Conservation (phyloP, 257 asterid species). For the Mentha longifolia region DNA sequence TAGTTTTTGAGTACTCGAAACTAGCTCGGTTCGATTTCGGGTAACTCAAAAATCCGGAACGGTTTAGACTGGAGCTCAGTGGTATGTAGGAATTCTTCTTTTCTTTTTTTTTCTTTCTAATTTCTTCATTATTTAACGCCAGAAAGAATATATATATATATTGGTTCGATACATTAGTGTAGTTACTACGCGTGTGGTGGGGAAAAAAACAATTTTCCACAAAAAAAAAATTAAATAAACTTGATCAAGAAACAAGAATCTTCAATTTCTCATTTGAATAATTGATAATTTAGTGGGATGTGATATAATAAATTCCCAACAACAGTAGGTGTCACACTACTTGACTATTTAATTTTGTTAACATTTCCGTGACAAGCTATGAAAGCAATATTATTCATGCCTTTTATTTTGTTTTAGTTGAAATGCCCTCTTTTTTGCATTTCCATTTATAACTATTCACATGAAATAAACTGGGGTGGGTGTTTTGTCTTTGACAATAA, state of each 20-base stretch:
- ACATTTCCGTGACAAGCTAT: slow-evolving; percentile 33
- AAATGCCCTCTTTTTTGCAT: background rate
- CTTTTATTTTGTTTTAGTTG: background rate
- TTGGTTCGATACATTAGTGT: background rate
- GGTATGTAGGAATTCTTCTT: background rate
- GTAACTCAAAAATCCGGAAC: too few species aligned
- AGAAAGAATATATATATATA: too few species aligned
- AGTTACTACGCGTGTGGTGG: too few species aligned
- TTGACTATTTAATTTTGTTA: slow-evolving; percentile 22
- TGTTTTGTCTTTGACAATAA: slow-evolving; percentile 21
- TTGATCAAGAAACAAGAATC: background rate
- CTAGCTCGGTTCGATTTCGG: too few species aligned
- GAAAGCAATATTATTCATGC: slow-evolving; percentile 17
- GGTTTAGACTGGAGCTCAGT: too few species aligned
- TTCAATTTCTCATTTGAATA: background rate
- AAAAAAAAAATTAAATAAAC: too few species aligned
- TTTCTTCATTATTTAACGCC: too few species aligned
- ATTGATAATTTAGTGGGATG: slow-evolving; percentile 24
- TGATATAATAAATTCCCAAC: slow-evolving; percentile 34
- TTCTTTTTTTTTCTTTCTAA: too few species aligned
- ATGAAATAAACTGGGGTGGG: slow-evolving; percentile 33
- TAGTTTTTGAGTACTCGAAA: too few species aligned
- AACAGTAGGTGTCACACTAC: slow-evolving; percentile 23
- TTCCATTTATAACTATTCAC: slow-evolving; percentile 26
- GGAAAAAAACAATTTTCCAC: too few species aligned